These are phyloP conservation scores for Fusarium tricinctum DNA, from an alignment of 2,329 filamentous ascomycete genomes.

Conservation along the genomic window DNA sequence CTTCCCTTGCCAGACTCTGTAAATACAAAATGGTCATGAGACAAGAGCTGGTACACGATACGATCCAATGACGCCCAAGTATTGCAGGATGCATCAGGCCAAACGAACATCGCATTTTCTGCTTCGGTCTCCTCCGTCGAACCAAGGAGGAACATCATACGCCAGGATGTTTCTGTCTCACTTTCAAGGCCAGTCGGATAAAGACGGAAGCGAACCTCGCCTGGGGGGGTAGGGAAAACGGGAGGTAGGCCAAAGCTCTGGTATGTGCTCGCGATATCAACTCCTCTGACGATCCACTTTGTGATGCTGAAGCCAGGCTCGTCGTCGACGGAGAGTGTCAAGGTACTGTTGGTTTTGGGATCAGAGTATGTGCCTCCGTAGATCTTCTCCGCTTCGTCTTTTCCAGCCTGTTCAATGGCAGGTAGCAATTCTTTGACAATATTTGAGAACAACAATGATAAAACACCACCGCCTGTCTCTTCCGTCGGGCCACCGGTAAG, in stretches of 20 bases:
- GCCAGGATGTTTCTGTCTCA: conserved; percentile 8
- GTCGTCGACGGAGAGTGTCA: conserved; percentile 14
- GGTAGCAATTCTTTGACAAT: neutral
- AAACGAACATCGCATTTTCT: neutral
- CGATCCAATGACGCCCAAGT: conserved; percentile 17
- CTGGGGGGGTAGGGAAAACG: neutral
- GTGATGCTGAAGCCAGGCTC: conserved; percentile 16
- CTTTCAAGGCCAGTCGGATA: conserved; percentile 7
- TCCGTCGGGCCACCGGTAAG: conserved; percentile 4
- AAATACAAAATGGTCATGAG: conserved; percentile 25
- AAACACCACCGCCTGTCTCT: neutral
- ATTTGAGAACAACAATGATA: conserved; percentile 3
- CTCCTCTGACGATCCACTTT: conserved; percentile 22
- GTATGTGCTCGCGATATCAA: conserved; percentile 18
- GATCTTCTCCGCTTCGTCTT: conserved; percentile 11
- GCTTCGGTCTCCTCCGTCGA: neutral
- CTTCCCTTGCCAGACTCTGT: neutral
- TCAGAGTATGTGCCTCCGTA: conserved; percentile 24
- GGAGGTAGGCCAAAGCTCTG: conserved; percentile 5
- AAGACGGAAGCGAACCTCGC: conserved; percentile 16
- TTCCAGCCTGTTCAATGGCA: conserved; percentile 17
- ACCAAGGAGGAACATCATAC: neutral
- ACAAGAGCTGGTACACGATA: conserved; percentile 11
- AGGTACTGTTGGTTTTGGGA: neutral
- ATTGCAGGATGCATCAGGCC: conserved; percentile 21